Base-by-base conservation (phyloP, 176 grass and related monocot species). In the Oryza glaberrima region DNA sequence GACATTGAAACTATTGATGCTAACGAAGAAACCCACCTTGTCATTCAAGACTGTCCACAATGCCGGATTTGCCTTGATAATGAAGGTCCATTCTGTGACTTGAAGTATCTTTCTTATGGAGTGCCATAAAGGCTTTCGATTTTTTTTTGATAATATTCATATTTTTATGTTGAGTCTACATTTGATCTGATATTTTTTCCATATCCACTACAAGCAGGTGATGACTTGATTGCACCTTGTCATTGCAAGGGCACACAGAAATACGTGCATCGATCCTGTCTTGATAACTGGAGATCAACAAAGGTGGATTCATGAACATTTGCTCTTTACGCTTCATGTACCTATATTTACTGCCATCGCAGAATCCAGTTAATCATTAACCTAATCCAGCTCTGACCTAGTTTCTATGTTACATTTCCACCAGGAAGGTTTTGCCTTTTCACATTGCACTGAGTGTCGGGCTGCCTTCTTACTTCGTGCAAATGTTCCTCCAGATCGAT, bases 381-480 rank as follows among this genome's bases (percentile, higher is more conserved):
- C 19, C 78, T 44, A 79, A 25, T 47, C 73, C 82, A 28, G 17
- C 28, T 64, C 72, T 82, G 66, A 79, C 61, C 34, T 19, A 76
- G 76, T 85, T 76, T 58, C 2, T 83, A 68, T 86, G 11, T 72
- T 86, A 76, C 83, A 66, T 78, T 61, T 79, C 5, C 47, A 28
- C 46, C 91, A 98, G 96, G 96, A 98, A 95, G 96, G 96, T 79
- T 98, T 94, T 98, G 96, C 96, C 67, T 98, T 98, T 94, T 90
- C 96, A 90, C 93, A 98, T 80, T 98, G 96, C 75, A 98, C 96
- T 5, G 93, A 98, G 67, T 98, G 96, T 85, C 92, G 89, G 84
- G 91, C 96, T 75, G 85, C 90, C 58, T 98, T 98, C 77, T 63
- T 94, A 60, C 81, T 98, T 69, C 90, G 96, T 83, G 93, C 93